Evolutionary conservation across 257 asterid genomes (phyloP).

Genomic region (Gentiana macrophylla): DNA sequence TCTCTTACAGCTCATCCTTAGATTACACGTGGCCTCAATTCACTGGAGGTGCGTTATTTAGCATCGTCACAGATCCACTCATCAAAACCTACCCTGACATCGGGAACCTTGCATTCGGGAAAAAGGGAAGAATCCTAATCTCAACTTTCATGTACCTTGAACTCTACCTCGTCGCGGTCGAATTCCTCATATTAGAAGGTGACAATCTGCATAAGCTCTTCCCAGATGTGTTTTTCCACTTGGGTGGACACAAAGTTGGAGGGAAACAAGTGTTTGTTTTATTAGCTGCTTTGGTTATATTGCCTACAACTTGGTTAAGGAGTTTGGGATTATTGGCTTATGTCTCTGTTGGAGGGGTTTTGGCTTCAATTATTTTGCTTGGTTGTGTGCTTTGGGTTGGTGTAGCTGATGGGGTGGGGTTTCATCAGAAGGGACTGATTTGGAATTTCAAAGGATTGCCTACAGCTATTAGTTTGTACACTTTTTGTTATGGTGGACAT

Average conservation of each 20-base stretch:
- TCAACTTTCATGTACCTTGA: constrained; percentile 37
- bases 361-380: constrained; percentile 28
- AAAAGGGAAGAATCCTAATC: constrained; percentile 24
- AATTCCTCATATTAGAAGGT: constrained; percentile 46
- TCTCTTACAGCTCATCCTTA: too few species aligned
- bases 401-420: constrained; percentile 34
- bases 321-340: constrained; percentile 35
- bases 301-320: constrained; percentile 52
- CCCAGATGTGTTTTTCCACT: constrained; percentile 17
- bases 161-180: constrained; percentile 36
- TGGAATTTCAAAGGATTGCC: constrained; percentile 33
- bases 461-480: constrained; percentile 30
- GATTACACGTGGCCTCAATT: too few species aligned
- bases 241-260: constrained; percentile 16
- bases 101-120: constrained; percentile 36
- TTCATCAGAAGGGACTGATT: constrained; percentile 25
- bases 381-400: constrained; percentile 33
- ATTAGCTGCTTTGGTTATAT: constrained; percentile 23
- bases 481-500: constrained; percentile 47
- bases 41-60: too few species aligned
- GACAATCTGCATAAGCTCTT: constrained; percentile 40
- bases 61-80: constrained; percentile 16
- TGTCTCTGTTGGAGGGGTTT: constrained; percentile 36
- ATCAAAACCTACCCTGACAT: constrained; percentile 42
- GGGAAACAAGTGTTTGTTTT: constrained; percentile 28